phyloP scores from a whole-genome alignment of 139 green algal genomes.

The Astrephomene gubernaculifera region DNA sequence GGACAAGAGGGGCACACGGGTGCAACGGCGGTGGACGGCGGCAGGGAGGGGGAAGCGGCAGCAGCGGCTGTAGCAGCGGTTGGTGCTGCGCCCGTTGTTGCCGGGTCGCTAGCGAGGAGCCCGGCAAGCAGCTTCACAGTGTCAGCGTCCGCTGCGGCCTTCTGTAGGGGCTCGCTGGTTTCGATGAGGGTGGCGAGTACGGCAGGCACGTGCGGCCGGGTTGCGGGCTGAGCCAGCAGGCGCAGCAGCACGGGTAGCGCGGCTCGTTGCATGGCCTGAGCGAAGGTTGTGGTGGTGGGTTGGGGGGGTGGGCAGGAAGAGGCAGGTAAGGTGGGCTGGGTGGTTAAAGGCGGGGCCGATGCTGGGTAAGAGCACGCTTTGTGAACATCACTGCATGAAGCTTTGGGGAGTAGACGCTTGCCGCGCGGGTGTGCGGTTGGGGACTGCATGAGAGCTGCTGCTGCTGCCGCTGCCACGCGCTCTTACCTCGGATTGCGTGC shows the following conservation, averaged over 20 bases:
- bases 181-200: slow-evolving; percentile 44
- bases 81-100: no score
- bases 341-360: not conserved
- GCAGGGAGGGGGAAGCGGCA: no score
- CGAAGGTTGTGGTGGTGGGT: not conserved
- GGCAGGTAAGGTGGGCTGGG: not conserved
- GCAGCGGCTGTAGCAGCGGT: no score
- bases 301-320: not conserved
- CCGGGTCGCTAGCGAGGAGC: no score
- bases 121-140: slow-evolving; percentile 60
- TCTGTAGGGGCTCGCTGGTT: slow-evolving; percentile 66
- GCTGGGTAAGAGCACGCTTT: no score
- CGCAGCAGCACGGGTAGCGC: slow-evolving; percentile 46
- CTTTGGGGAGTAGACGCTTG: no score
- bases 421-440: no score
- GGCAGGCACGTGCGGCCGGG: slow-evolving; percentile 4
- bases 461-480: no score
- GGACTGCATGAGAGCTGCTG: no score
- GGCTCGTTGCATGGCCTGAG: slow-evolving; percentile 20
- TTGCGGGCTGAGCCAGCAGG: slow-evolving; percentile 15
- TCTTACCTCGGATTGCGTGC: slow-evolving; percentile 7
- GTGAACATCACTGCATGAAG: no score
- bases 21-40: no score
- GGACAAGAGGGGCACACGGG: no score
- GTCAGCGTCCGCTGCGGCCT: slow-evolving; percentile 71